Evolutionary conservation across 1,284 basidiomycete genomes (phyloP), one percentile per base, ranked within the genome.

Genomic region (Boletus semigastroideus): DNA sequence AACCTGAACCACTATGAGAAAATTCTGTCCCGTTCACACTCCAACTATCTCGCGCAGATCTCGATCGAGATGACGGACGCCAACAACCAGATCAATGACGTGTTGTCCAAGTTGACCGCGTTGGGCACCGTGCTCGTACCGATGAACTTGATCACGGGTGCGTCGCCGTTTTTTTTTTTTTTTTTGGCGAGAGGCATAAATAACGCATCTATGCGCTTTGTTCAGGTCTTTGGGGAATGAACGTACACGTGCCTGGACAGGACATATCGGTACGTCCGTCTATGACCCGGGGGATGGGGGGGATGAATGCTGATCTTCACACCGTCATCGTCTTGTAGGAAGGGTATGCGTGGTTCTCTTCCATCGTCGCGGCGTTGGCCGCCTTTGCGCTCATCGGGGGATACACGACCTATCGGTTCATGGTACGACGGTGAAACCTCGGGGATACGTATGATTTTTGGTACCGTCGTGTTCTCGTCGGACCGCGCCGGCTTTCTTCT

Each of bases 21-120:
- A 79, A 99, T 99, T 68, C 80, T 99, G 9, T 98, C 95, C 2
- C 86, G 96, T 28, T 98, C 96, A 39, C 96, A 99, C 73, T 98
- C 94, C n/a, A 99, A 99, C 71, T 99, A 98, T 74, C 86, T 98
- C 49, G 95, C 95, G 2, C 95, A 98, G 66, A 98, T 98, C 62
- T 95, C 92, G 38, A 97, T 98, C 72, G 95, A 98, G 75, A 98
- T 97, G 94, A 98, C 96, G 30, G 96, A 99, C 66, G 97, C 97
- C 48, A 99, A 99, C 75, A 99, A 99, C 72, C 95, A 98, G 75
- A 99, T 98, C 76, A 99, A 99, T 74, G 95, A 99, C 69, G 96
- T 99, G 4, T 83, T 99, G 6, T 94, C 91, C n/a, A 98, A 98
- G 76, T 78, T 99, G 55, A 99, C 97, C 0, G 97, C 97, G 9